phyloP scores from a whole-genome alignment of 768 basidiomycete species.

The Trichaptum fuscoviolaceum region DNA sequence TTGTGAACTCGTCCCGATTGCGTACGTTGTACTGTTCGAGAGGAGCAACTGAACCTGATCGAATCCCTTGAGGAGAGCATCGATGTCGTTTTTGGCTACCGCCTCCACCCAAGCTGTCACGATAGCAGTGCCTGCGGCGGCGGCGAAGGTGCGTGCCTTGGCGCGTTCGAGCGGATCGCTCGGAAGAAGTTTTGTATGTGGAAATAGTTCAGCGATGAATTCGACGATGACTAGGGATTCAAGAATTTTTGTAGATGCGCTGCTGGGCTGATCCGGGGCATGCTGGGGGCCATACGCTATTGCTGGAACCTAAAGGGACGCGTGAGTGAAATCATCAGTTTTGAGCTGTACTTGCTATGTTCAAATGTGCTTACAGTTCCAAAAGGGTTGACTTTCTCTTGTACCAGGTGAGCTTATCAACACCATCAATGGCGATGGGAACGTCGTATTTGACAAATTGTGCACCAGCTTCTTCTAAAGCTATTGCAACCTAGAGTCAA shows the following conservation, averaged over 20 bases:
- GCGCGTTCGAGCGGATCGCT: conserved; percentile 52
- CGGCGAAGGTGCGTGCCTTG: conserved; percentile 57
- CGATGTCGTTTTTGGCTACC: conserved; percentile 30
- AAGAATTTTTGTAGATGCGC: conserved; percentile 53
- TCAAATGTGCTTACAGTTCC: conserved; percentile 43
- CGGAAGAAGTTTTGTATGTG: conserved; percentile 36
- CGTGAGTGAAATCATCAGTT: neutral
- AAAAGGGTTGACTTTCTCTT: conserved; percentile 56
- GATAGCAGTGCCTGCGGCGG: conserved; percentile 39
- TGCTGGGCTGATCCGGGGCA: conserved; percentile 50
- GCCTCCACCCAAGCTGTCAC: conserved; percentile 33
- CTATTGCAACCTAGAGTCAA: conserved; percentile 44
- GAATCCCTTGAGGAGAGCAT: conserved; percentile 36
- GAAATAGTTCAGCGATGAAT: conserved; percentile 28
- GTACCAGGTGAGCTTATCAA: conserved; percentile 68
- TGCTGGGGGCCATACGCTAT: conserved; percentile 58
- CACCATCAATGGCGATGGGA: conserved; percentile 30
- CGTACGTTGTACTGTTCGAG: conserved; percentile 35
- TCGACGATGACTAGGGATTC: conserved; percentile 66
- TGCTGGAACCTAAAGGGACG: conserved; percentile 48
- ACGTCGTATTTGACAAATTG: conserved; percentile 48
- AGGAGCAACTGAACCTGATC: conserved; percentile 47
- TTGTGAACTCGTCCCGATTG: conserved; percentile 42
- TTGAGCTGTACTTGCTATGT: neutral
- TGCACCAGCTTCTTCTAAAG: conserved; percentile 50